These are phyloP conservation scores for Lactarius tabidus DNA, from an alignment of 768 basidiomycete species.

Conservation along the genomic window DNA sequence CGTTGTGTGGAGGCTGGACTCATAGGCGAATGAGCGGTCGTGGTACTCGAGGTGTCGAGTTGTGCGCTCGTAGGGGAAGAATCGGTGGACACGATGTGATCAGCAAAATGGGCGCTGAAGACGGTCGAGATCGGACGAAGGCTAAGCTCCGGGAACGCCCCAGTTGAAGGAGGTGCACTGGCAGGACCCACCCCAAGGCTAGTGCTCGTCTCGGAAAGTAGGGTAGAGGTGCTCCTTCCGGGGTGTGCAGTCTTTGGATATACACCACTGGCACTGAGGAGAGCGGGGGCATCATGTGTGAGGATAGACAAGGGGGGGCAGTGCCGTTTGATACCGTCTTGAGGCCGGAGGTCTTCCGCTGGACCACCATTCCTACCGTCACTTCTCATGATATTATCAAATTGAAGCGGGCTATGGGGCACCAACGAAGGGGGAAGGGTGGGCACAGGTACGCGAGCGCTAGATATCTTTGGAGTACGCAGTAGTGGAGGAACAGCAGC, in stretches of 20 bases:
- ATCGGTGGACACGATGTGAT: conserved; percentile 34
- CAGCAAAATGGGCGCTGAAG: conserved; percentile 67
- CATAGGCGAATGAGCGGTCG: conserved; percentile 34
- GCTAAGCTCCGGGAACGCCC: conserved; percentile 62
- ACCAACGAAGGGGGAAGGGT: conserved; percentile 18
- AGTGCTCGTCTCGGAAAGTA: conserved; percentile 22
- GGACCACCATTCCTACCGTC: conserved; percentile 1
- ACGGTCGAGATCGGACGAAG: conserved; percentile 72
- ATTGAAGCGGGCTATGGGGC: conserved; percentile 15
- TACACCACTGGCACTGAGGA: not conserved
- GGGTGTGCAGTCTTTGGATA: not conserved
- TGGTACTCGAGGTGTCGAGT: conserved; percentile 49
- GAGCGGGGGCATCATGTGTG: not conserved
- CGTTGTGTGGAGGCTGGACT: conserved; percentile 35
- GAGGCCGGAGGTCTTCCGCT: not conserved
- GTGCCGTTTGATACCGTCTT: not conserved
- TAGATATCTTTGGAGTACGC: conserved; percentile 26
- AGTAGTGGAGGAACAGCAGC: conserved; percentile 14
- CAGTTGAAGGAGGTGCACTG: conserved; percentile 62
- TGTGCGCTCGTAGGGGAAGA: conserved; percentile 39
- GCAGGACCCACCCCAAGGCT: conserved; percentile 32
- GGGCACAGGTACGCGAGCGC: conserved; percentile 27
- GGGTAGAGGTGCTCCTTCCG: not conserved
- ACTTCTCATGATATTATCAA: conserved; percentile 6
- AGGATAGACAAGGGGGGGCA: conserved; percentile 13